Conservation (phyloP, 2,329 filamentous ascomycete genomes). For the Penicillium sclerotigenum region DNA sequence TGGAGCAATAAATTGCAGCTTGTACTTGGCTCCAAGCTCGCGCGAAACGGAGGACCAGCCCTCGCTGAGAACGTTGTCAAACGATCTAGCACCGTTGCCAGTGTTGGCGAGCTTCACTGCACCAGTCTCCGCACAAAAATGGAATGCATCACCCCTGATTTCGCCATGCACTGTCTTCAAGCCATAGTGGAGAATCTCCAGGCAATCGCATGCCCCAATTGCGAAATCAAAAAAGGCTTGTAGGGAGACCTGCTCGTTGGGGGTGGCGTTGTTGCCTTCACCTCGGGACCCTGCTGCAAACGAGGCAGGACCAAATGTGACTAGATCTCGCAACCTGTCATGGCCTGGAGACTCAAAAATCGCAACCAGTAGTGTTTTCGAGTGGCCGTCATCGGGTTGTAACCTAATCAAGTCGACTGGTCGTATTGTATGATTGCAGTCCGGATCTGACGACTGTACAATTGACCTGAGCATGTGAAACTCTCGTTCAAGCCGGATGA, state of each 20-base stretch:
- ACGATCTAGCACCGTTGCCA: slow-evolving; percentile 80
- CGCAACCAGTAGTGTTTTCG: slow-evolving; percentile 68
- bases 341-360: slow-evolving; percentile 76
- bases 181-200: slow-evolving; percentile 88
- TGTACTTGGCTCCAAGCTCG: slow-evolving; percentile 81
- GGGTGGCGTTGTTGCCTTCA: slow-evolving; percentile 46
- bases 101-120: slow-evolving; percentile 78
- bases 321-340: slow-evolving; percentile 67
- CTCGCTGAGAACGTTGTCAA: slow-evolving; percentile 84
- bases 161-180: slow-evolving; percentile 86
- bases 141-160: slow-evolving; percentile 84
- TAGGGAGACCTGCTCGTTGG: slow-evolving; percentile 64
- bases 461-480: slow-evolving; percentile 78
- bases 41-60: slow-evolving; percentile 82
- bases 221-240: slow-evolving; percentile 84
- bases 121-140: slow-evolving; percentile 70
- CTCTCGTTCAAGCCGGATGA: slow-evolving; percentile 78
- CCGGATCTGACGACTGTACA: slow-evolving; percentile 66
- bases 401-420: slow-evolving; percentile 77
- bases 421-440: slow-evolving; percentile 71
- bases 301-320: slow-evolving; percentile 75
- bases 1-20: slow-evolving; percentile 86
- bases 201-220: slow-evolving; percentile 78
- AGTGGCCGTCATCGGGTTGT: slow-evolving; percentile 64
- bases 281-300: slow-evolving; percentile 56